These are phyloP conservation scores for Populus nigra DNA, from an alignment of 345 rosid species.

Conservation along the genomic window DNA sequence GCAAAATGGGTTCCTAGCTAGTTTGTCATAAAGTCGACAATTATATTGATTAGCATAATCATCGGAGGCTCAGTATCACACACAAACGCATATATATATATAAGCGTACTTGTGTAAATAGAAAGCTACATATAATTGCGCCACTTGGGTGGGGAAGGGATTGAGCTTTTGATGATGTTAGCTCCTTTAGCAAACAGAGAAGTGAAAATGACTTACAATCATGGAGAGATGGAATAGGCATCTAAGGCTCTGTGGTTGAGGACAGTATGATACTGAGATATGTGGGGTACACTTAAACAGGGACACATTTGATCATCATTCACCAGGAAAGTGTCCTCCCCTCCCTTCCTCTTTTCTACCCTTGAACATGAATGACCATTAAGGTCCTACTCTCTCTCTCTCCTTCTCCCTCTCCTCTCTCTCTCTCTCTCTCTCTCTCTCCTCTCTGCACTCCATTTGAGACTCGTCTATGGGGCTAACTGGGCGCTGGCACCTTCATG, in stretches of 20 bases:
- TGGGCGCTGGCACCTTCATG: constrained; percentile 37
- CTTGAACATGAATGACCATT: not conserved
- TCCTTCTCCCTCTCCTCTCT: too few relatives aligned
- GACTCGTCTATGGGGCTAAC: constrained; percentile 37
- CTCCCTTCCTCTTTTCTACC: constrained; percentile 3
- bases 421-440: too few relatives aligned
- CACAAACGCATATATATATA: too few relatives aligned
- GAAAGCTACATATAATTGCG: constrained; percentile 23
- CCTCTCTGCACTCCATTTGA: not conserved
- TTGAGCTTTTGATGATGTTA: constrained; percentile 36
- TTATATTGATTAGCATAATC: constrained; percentile 7
- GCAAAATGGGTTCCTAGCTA: constrained; percentile 6
- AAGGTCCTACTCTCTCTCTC: too few relatives aligned
- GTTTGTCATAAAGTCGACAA: not conserved
- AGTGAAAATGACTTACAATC: constrained; percentile 50
- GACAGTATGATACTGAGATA: constrained; percentile 49
- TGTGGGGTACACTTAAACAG: constrained; percentile 35
- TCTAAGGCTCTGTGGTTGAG: constrained; percentile 36
- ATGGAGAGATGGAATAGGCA: constrained; percentile 53
- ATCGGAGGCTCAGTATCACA: not conserved
- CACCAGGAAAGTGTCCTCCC: constrained; percentile 23
- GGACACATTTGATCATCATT: constrained; percentile 35
- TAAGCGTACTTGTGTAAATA: too few relatives aligned
- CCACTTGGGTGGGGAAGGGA: constrained; percentile 15
- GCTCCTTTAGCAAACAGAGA: constrained; percentile 42